A percentile compares a stretch with the other conserved stretches of the same genome.
These are phyloP conservation scores for Mortierella sp. DNA, from an alignment of 371 early-diverging fungal genomes.

Conservation along the genomic window DNA sequence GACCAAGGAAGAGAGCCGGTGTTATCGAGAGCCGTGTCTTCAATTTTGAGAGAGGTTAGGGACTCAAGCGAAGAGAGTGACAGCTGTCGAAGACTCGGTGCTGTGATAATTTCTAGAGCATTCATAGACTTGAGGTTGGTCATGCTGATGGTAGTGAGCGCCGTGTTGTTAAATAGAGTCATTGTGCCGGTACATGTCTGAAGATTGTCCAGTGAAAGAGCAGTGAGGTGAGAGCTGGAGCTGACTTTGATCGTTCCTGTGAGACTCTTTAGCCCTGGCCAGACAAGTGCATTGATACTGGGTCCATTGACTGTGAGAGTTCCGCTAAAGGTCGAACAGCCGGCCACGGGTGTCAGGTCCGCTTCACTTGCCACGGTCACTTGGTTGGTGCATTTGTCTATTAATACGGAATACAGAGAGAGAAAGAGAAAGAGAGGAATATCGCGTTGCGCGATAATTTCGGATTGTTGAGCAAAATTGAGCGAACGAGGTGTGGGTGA, in stretches of 20 bases:
- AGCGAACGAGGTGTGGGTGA: background rate
- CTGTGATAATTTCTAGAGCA: slow-evolving; percentile 59
- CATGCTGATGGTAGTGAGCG: slow-evolving; percentile 52
- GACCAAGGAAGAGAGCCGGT: slow-evolving; percentile 43
- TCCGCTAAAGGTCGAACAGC: slow-evolving; percentile 59
- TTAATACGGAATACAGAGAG: too few species aligned
- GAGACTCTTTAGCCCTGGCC: slow-evolving; percentile 56
- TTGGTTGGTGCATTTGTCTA: slow-evolving; percentile 46
- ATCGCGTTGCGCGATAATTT: too few species aligned
- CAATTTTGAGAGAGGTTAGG: slow-evolving; percentile 57
- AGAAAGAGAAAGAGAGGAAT: too few species aligned
- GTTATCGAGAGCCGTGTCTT: slow-evolving; percentile 58
- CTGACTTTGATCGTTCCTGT: slow-evolving; percentile 57
- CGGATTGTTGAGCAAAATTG: background rate
- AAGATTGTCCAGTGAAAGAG: slow-evolving; percentile 58
- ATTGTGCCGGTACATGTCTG: slow-evolving; percentile 58
- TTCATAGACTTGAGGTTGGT: slow-evolving; percentile 51
- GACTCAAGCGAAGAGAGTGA: slow-evolving; percentile 55
- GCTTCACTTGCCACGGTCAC: slow-evolving; percentile 52
- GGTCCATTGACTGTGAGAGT: slow-evolving; percentile 57
- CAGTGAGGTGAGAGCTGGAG: slow-evolving; percentile 53
- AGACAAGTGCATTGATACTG: slow-evolving; percentile 53
- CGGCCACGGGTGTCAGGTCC: slow-evolving; percentile 58
- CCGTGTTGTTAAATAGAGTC: slow-evolving; percentile 58
- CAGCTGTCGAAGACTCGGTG: slow-evolving; percentile 52